Conservation (phyloP, 352 stramenopile genomes). For the Phytophthora pseudosyringae region DNA sequence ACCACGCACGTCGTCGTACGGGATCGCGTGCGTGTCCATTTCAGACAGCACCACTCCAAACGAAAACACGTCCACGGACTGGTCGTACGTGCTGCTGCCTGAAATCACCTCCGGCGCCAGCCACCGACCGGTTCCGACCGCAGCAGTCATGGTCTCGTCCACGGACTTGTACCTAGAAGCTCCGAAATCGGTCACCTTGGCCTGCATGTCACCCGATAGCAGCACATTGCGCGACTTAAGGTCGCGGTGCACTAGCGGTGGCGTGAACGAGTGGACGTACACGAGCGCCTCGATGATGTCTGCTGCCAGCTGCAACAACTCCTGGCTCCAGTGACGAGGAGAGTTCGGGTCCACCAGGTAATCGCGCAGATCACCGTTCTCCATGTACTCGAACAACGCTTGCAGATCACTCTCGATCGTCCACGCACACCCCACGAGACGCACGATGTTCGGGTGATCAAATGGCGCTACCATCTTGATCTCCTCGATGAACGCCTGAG, state of each 20-base stretch:
- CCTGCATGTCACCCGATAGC: slow-evolving; percentile 39
- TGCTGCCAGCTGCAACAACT: slow-evolving; percentile 57
- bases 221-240: slow-evolving; percentile 70
- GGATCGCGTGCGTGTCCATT: slow-evolving; percentile 58
- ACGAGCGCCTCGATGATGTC: slow-evolving; percentile 63
- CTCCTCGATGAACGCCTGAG: slow-evolving; percentile 62
- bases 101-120: slow-evolving; percentile 64
- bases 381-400: slow-evolving; percentile 75
- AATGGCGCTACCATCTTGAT: slow-evolving; percentile 73
- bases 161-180: slow-evolving; percentile 47
- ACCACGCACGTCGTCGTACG: slow-evolving; percentile 50
- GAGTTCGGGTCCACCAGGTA: slow-evolving; percentile 42
- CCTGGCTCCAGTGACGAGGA: slow-evolving; percentile 40
- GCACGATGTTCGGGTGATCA: slow-evolving; percentile 69
- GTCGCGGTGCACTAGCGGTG: slow-evolving; percentile 63
- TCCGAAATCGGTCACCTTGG: slow-evolving; percentile 76
- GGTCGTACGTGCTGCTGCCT: slow-evolving; percentile 51
- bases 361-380: slow-evolving; percentile 55
- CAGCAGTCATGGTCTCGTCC: slow-evolving; percentile 58
- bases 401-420: slow-evolving; percentile 60
- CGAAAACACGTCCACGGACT: slow-evolving; percentile 62
- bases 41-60: slow-evolving; percentile 66
- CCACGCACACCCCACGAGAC: slow-evolving; percentile 72
- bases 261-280: slow-evolving; percentile 66
- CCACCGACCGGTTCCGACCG: slow-evolving; percentile 59